These are phyloP conservation scores for Diplodia sapinea DNA, from an alignment of 2,329 filamentous ascomycete species.

Conservation along the genomic window DNA sequence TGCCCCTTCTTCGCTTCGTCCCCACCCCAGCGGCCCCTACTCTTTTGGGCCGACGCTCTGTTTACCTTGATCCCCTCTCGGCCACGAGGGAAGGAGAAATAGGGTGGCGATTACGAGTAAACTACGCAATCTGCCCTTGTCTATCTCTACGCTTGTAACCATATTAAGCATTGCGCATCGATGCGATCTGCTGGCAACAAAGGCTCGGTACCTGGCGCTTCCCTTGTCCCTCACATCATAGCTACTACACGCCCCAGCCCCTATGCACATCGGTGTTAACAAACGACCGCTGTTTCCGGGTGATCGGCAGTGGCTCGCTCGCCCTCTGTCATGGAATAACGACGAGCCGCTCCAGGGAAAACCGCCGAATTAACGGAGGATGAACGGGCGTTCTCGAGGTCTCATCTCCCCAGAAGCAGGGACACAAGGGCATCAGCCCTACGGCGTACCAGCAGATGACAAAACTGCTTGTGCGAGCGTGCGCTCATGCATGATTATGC, in stretches of 20 bases:
- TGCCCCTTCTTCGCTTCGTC: slow-evolving; percentile 14
- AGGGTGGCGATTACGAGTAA: slow-evolving; percentile 1
- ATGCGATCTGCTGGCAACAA: background rate
- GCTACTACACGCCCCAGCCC: background rate
- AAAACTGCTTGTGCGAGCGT: background rate
- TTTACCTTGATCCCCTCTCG: slow-evolving; percentile 17
- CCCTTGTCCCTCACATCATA: background rate
- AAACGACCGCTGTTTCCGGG: slow-evolving; percentile 22
- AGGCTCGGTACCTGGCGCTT: background rate
- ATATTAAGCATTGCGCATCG: slow-evolving; percentile 2
- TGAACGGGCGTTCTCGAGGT: background rate
- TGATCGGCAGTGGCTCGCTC: slow-evolving; percentile 11
- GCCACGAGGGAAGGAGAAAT: slow-evolving; percentile 10
- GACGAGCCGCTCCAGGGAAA: background rate
- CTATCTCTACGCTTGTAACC: background rate
- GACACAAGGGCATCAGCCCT: slow-evolving; percentile 11
- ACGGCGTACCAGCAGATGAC: background rate
- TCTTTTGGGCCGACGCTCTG: slow-evolving; percentile 15
- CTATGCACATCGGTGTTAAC: slow-evolving; percentile 5
- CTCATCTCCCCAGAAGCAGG: background rate
- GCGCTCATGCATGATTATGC: slow-evolving; percentile 16
- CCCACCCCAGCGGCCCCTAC: slow-evolving; percentile 16
- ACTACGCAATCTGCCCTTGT: slow-evolving; percentile 14
- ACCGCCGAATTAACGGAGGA: slow-evolving; percentile 13
- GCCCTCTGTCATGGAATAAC: background rate